Base-by-base conservation (phyloP, 202 grass and related monocot genomes). In the Elaeis oleifera region DNA sequence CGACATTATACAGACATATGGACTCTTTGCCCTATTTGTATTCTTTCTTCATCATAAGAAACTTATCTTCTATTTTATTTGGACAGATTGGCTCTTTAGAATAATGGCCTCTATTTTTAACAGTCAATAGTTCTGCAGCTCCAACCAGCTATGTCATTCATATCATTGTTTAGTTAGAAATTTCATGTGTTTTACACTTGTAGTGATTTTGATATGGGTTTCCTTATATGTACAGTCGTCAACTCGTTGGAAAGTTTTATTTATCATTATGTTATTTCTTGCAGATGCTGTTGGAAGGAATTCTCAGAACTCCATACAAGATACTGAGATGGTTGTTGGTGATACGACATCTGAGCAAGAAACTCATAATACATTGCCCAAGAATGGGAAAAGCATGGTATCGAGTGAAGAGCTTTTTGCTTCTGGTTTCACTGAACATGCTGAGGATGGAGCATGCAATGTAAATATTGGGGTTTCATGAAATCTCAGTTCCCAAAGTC, bases 401-500 rank as follows among this genome's bases (percentile, higher is more conserved):
- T 9, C 3, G 11, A 44, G 36, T 13, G 36, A 44, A 44, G 36
- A 13, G 36, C 36, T 44, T 44, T 11, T 44, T 44, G 36, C 8
- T 44, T 21, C 51, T 29, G 23, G 21, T 71, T 16, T 21, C 8
- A 65, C 24, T 52, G 36, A 76, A n/a, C 17, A 3, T 50, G 17
- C 23, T 14, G 69, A 72, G 5, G 21, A 24, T 23, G 55, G 68
- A 73, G 11, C 56, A 25, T 16, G 25, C 49, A 56, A 14, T 28
- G 61, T 55, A 18, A 74, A 72, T 78, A n/a, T 25, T 70, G 59
- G 58, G 51, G 54, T 72, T 29, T 53, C 14, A 53, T 15, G 17
- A 48, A 21, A 23, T 71, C 64, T 50, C 64, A 71, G 29, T 89
- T 97, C 11, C 92, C 92, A 58, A 79, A 78, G 71, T 81, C 77